Base-by-base conservation (phyloP, 345 rosid species). In the Ceriops decandra region DNA sequence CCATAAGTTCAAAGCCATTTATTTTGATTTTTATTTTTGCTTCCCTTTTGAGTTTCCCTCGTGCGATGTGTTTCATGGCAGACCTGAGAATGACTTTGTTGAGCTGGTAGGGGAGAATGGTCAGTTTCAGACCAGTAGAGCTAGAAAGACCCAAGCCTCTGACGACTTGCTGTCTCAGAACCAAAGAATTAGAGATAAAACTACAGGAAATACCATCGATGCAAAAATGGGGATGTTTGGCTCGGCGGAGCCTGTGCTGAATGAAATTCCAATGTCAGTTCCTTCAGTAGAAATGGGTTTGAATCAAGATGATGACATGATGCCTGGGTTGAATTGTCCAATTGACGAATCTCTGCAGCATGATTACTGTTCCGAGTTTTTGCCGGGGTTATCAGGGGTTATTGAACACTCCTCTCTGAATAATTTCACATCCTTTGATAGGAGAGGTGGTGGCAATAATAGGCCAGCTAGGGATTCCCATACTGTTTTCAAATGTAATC, bases 101-200 rank as follows among this genome's bases (percentile, higher is more conserved):
- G 98, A 87, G 85, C 76, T 93, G 30, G 86, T 85, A 1, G 85
- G 91, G 90, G 87, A 87, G 73, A 87, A 89, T 68, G 97, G 97
- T 75, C 93, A 84, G 75, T 65, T 87, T 71, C 97, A 90, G 64
- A 81, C 88, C 46, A 81, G 76, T 66, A 81, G 82, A 76, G 68
- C 78, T 28, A 84, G 80, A 70, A 87, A 80, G 81, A 58, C 31
- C 56, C 71, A 73, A 52, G 30, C 70, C 67, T 53, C 53, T 69
- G 72, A 46, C 65, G 75, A 60, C 72, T 56, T 69, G 46, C 67
- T 30, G 5, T 63, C 69, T 62, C 77, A 49, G 52, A 47, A 52
- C 56, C 58, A 57, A 42, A 80, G 70, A 63, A 67, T 68, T 20
- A 77, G 87, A 68, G 80, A 62, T 46, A 79, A 68, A 68, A 86